phyloP scores from a whole-genome alignment of 106 monocot species.

The Narthecium ossifragum region DNA sequence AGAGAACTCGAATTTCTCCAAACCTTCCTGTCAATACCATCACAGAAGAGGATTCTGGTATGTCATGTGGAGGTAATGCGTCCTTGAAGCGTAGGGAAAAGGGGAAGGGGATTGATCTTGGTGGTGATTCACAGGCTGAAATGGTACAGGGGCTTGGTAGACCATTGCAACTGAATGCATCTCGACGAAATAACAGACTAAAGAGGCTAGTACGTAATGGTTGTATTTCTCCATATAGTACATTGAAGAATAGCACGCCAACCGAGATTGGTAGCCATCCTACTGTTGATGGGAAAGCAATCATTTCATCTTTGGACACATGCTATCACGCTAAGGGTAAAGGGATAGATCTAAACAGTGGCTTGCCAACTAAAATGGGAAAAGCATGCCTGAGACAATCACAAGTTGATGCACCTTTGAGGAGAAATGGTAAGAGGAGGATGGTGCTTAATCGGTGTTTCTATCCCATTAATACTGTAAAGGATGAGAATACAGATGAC shows the following conservation, averaged over 20 bases:
- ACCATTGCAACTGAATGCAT: neutral
- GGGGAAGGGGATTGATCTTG: slow-evolving; percentile 20
- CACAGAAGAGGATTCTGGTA: no score
- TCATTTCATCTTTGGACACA: no score
- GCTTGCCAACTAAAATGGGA: neutral
- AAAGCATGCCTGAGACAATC: neutral
- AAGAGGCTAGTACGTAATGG: neutral
- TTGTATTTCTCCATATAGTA: neutral
- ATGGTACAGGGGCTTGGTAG: no score
- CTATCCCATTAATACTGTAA: slow-evolving; percentile 45
- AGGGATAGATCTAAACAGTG: slow-evolving; percentile 1
- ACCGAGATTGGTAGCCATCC: no score
- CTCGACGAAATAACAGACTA: neutral
- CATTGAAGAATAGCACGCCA: no score
- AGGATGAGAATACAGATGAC: neutral
- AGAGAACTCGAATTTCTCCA: no score
- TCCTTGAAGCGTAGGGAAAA: slow-evolving; percentile 11
- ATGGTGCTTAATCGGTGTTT: slow-evolving; percentile 58
- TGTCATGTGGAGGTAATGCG: no score
- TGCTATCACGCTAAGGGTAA: no score
- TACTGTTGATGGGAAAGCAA: no score
- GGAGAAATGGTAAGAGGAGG: slow-evolving; percentile 27
- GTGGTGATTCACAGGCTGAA: slow-evolving; percentile 6
- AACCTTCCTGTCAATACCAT: no score
- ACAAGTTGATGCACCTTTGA: slow-evolving; percentile 14